Conservation (phyloP, 345 rosid species). For the Gossypium raimondii region DNA sequence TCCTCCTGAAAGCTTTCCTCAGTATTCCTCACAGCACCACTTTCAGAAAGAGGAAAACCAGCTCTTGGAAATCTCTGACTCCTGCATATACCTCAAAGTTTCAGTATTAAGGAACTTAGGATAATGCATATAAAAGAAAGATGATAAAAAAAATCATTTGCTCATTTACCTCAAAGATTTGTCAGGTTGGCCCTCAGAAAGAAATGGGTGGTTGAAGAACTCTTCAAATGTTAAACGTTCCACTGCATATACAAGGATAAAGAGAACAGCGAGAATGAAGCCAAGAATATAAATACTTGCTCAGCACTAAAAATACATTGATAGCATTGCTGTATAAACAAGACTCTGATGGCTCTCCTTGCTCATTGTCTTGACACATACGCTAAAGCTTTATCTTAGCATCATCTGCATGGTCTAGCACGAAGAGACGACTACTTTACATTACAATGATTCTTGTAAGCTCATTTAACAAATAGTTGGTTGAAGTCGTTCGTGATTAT, state of each 20-base stretch:
- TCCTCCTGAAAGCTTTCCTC: conserved; percentile 77
- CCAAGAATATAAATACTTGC: background rate
- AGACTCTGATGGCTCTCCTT: background rate
- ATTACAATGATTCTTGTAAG: conserved; percentile 7
- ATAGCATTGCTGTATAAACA: conserved; percentile 7
- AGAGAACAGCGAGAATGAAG: background rate
- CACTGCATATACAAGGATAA: conserved; percentile 49
- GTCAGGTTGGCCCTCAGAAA: conserved; percentile 47
- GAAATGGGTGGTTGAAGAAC: conserved; percentile 87
- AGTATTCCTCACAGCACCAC: conserved; percentile 40
- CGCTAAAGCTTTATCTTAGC: conserved; percentile 9
- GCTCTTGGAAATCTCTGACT: conserved; percentile 43
- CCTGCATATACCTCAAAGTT: conserved; percentile 35
- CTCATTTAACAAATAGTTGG: background rate
- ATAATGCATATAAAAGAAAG: background rate
- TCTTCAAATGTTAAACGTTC: conserved; percentile 93
- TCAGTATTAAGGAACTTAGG: conserved; percentile 25
- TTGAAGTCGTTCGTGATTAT: conserved; percentile 6
- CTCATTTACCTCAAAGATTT: conserved; percentile 52
- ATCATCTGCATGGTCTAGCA: conserved; percentile 4
- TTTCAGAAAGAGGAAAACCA: conserved; percentile 46
- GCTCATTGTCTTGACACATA: background rate
- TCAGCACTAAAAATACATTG: background rate
- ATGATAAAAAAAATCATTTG: background rate
- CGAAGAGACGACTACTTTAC: background rate